These are phyloP conservation scores for Plasmodium berghei DNA, from an alignment of 169 alveolate species.

Conservation along the genomic window DNA sequence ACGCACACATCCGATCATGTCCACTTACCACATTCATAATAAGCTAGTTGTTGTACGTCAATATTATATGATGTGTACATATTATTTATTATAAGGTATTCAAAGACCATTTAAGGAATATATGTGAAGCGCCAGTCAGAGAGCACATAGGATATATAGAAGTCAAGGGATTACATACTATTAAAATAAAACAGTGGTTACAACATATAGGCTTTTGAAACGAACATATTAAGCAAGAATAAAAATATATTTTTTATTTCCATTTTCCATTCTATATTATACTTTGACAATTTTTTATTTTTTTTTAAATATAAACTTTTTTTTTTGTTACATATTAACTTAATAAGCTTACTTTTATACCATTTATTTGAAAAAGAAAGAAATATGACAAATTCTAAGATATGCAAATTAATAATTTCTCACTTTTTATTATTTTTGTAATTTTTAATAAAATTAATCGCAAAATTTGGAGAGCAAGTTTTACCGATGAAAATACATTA, in stretches of 20 bases:
- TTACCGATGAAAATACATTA: no score
- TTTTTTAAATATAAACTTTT: no score
- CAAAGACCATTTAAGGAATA: constrained; percentile 83
- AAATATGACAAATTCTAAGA: no score
- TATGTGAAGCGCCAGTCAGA: constrained; percentile 87
- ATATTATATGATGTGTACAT: background rate
- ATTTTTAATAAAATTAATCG: no score
- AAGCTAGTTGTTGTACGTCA: background rate
- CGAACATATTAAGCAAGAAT: background rate
- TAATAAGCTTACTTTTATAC: no score
- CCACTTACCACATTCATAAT: background rate
- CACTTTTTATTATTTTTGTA: no score
- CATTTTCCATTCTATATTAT: no score
- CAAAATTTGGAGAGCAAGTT: no score
- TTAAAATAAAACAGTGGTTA: constrained; percentile 85
- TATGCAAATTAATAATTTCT: no score
- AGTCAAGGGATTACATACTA: constrained; percentile 85
- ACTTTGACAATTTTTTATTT: no score
- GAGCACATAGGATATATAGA: constrained; percentile 86
- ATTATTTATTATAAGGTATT: constrained; percentile 76
- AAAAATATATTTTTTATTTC: background rate
- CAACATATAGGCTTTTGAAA: constrained; percentile 82
- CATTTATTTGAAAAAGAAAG: no score
- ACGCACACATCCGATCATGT: background rate
- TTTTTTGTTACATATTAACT: no score